phyloP scores from a whole-genome alignment of 495 filamentous ascomycete species.

The Penicillium paradoxum region DNA sequence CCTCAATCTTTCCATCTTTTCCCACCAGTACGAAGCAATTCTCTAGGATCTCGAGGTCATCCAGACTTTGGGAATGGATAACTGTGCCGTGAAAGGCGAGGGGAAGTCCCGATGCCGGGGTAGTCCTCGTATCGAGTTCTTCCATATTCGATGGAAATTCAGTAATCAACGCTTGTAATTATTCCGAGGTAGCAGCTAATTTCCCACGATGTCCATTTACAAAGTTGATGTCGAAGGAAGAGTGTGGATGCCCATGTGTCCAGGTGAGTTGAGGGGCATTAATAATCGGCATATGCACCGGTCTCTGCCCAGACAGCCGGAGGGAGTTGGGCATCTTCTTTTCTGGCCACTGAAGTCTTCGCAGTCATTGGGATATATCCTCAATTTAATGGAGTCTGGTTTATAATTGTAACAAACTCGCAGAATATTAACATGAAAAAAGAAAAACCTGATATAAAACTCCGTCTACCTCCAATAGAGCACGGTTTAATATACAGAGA shows the following conservation, averaged over 20 bases:
- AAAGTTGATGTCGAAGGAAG: neutral
- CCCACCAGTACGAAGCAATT: slow-evolving; percentile 42
- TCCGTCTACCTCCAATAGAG: slow-evolving; percentile 2
- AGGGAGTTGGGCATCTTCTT: no score
- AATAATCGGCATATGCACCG: neutral
- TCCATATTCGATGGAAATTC: slow-evolving; percentile 9
- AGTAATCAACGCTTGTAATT: neutral
- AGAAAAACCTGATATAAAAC: neutral
- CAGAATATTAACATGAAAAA: neutral
- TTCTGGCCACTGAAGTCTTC: neutral
- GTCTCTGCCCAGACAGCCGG: no score
- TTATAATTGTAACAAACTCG: neutral
- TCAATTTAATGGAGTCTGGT: neutral
- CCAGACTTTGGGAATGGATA: slow-evolving; percentile 43
- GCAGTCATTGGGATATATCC: neutral
- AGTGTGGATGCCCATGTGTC: no score
- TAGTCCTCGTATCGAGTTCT: slow-evolving; percentile 9
- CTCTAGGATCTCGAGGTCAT: slow-evolving; percentile 44
- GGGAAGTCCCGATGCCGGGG: slow-evolving; percentile 17
- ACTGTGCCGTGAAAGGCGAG: slow-evolving; percentile 49
- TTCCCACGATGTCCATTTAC: neutral
- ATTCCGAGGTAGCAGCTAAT: neutral
- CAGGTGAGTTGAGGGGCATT: neutral
- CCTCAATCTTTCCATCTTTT: slow-evolving; percentile 38
- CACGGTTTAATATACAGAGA: neutral